These are phyloP conservation scores for Brassica incana DNA, from an alignment of 345 rosid genomes.

Conservation along the genomic window DNA sequence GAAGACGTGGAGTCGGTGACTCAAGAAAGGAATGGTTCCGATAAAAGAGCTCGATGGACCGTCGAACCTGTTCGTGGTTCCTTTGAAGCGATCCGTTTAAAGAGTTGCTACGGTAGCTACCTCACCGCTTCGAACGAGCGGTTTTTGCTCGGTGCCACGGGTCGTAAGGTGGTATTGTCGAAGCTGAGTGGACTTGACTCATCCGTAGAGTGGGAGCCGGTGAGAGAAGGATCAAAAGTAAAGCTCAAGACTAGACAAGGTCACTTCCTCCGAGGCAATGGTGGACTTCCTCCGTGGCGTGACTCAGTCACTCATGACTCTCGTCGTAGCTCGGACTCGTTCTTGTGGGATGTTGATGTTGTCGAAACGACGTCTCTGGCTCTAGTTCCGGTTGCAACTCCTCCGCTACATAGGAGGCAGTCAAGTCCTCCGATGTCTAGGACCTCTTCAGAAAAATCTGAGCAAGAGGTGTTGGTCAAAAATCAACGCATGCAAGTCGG, in stretches of 20 bases:
- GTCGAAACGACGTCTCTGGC: conserved; percentile 21
- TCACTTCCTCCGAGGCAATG: conserved; percentile 68
- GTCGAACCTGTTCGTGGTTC: conserved; percentile 63
- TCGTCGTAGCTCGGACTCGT: conserved; percentile 57
- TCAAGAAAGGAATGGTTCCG: conserved; percentile 71
- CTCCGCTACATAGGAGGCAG: conserved; percentile 45
- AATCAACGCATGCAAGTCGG: too few relatives aligned
- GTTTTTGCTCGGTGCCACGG: conserved; percentile 74
- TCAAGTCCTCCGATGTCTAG: conserved; percentile 36
- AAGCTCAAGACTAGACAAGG: conserved; percentile 67
- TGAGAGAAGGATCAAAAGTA: conserved; percentile 47
- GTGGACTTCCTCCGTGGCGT: conserved; percentile 80
- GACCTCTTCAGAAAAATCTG: conserved; percentile 43
- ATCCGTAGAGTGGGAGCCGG: conserved; percentile 77
- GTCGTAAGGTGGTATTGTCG: conserved; percentile 63
- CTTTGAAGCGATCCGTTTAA: conserved; percentile 56
- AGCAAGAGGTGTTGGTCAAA: too few relatives aligned
- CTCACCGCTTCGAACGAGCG: conserved; percentile 78
- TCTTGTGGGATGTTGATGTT: conserved; percentile 71
- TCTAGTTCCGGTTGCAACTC: conserved; percentile 9
- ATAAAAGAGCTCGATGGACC: conserved; percentile 61
- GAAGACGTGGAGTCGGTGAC: conserved; percentile 71
- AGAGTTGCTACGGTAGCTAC: conserved; percentile 62
- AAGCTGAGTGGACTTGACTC: conserved; percentile 52
- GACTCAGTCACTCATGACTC: conserved; percentile 76